A percentile compares a stretch with the other conserved stretches of the same genome.
Evolutionary conservation across 2,329 filamentous ascomycete species (phyloP).

Genomic region (Chrysoporthe austroafricana): DNA sequence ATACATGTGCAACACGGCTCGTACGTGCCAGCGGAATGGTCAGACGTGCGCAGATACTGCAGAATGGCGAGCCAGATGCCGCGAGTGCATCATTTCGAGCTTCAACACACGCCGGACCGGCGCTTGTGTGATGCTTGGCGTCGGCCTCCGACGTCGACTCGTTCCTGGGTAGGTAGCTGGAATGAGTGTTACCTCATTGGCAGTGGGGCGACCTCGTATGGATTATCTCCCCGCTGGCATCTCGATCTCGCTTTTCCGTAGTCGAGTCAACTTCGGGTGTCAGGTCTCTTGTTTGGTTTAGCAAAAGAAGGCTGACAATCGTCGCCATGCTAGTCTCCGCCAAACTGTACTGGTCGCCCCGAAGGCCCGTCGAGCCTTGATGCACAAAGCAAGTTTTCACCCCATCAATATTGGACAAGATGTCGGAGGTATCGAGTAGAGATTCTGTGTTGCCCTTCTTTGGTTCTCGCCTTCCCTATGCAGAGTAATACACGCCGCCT

Average conservation of each 20-base stretch:
- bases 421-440: neutral
- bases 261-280: neutral
- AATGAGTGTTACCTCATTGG: neutral
- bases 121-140: neutral
- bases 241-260: neutral
- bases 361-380: neutral
- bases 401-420: neutral
- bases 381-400: neutral
- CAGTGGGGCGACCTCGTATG: neutral
- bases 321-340: too few species aligned
- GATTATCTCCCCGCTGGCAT: neutral
- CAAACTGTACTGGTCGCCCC: neutral
- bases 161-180: neutral
- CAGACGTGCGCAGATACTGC: neutral
- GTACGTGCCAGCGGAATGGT: neutral
- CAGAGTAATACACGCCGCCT: neutral
- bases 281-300: neutral
- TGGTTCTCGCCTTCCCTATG: neutral
- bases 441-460: neutral
- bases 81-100: neutral
- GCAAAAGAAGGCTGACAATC: neutral
- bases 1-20: constrained; percentile 5
- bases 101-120: neutral
- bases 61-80: too few species aligned
- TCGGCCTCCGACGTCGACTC: neutral